These are phyloP conservation scores for Trichoderma arundinaceum DNA, from an alignment of 2,329 filamentous ascomycete species.

Conservation along the genomic window DNA sequence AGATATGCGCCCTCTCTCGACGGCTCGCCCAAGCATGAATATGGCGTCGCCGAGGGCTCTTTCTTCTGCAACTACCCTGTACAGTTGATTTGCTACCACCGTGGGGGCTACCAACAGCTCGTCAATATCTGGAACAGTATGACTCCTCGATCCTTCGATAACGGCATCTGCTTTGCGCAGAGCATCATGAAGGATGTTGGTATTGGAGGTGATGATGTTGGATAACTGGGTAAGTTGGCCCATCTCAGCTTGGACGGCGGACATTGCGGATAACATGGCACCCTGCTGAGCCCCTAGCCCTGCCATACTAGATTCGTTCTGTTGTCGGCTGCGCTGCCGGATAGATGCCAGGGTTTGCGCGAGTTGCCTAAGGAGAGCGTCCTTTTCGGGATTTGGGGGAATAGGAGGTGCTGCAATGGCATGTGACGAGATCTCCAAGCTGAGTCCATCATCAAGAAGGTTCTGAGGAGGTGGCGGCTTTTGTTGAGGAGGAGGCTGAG, in stretches of 20 bases:
- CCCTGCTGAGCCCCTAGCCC: conserved; percentile 79
- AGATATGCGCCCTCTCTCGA: conserved; percentile 73
- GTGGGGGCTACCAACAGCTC: conserved; percentile 92
- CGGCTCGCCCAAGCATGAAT: conserved; percentile 76
- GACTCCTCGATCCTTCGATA: conserved; percentile 72
- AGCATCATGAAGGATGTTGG: conserved; percentile 75
- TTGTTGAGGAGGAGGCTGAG: conserved; percentile 3
- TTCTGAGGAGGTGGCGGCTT: conserved; percentile 50
- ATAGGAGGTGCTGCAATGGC: conserved; percentile 77
- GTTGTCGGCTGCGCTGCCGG: conserved; percentile 69
- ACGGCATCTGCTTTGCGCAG: conserved; percentile 79
- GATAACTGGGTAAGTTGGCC: conserved; percentile 73
- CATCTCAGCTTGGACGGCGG: conserved; percentile 75
- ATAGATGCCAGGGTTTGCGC: conserved; percentile 71
- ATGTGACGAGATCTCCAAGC: conserved; percentile 55
- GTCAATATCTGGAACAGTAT: conserved; percentile 78
- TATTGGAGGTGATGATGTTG: conserved; percentile 74
- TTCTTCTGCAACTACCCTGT: conserved; percentile 87
- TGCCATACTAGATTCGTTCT: conserved; percentile 75
- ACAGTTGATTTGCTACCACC: conserved; percentile 90
- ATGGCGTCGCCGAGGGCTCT: conserved; percentile 84
- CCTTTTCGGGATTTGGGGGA: conserved; percentile 94
- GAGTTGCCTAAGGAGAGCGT: conserved; percentile 79
- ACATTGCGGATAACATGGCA: conserved; percentile 74
- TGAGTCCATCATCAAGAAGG: conserved; percentile 62